Percentiles rank a stretch among this genome's conserved stretches.
Evolutionary conservation across 768 basidiomycete genomes (phyloP).

Genomic region (Tulasnella sp.): DNA sequence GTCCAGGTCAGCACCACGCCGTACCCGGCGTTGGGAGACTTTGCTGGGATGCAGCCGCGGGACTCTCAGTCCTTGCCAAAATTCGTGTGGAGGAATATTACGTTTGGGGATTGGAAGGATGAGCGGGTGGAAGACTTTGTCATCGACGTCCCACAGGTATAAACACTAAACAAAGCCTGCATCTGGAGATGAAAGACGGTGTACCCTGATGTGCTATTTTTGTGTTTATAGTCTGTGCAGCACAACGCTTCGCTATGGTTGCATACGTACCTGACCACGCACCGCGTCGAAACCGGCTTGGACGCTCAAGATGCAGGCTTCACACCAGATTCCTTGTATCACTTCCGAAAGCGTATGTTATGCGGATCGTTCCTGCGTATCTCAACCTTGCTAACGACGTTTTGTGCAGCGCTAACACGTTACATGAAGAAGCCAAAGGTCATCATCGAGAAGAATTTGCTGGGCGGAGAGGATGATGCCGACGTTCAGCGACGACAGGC

Average conservation of each 20-base stretch:
- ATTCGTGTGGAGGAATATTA: conserved; percentile 74
- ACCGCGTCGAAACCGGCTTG: conserved; percentile 64
- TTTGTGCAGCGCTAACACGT: conserved; percentile 71
- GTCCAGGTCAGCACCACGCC: conserved; percentile 11
- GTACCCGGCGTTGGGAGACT: not conserved
- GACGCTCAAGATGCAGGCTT: conserved; percentile 43
- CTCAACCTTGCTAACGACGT: not conserved
- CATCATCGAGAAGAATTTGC: conserved; percentile 79
- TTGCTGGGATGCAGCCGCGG: conserved; percentile 29
- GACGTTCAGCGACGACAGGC: conserved; percentile 35
- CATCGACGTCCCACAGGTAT: conserved; percentile 64
- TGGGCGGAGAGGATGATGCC: conserved; percentile 42
- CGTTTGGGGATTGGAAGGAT: conserved; percentile 72
- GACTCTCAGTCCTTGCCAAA: conserved; percentile 46
- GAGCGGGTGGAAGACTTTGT: conserved; percentile 52
- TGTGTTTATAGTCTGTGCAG: conserved; percentile 60
- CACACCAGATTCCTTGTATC: conserved; percentile 56
- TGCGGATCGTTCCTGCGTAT: not conserved
- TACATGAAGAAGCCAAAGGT: conserved; percentile 68
- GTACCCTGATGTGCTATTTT: not conserved
- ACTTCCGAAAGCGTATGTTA: conserved; percentile 67
- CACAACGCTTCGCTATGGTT: conserved; percentile 74
- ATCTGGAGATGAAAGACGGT: no score
- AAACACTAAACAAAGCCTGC: no score
- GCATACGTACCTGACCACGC: conserved; percentile 68